A percentile compares a stretch with the other conserved stretches of the same genome.
Conservation (phyloP, 306 rosid species). For the Sechiopsis laciniata region DNA sequence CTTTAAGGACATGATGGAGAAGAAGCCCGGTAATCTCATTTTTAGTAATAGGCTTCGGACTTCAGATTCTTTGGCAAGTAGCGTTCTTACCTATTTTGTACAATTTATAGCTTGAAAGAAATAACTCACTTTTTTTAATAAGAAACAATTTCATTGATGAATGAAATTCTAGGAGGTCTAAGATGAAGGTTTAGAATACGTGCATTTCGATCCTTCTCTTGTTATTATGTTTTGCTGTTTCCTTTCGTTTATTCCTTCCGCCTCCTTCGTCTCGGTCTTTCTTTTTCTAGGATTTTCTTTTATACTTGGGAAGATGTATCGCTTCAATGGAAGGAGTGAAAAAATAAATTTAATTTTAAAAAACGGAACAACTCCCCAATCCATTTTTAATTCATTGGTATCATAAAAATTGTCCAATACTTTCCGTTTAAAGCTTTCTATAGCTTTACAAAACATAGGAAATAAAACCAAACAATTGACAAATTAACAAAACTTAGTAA, state of each 20-base stretch:
- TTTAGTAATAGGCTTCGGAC: slow-evolving; percentile 11
- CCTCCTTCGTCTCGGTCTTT: neutral
- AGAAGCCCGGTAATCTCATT: neutral
- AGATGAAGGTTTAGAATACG: neutral
- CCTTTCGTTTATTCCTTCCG: neutral
- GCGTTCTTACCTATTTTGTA: neutral
- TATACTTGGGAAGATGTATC: slow-evolving; percentile 1
- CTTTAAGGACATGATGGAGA: neutral
- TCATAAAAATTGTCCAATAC: neutral
- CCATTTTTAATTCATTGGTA: neutral
- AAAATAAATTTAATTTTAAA: too few species aligned
- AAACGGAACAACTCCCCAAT: neutral
- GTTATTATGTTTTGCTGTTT: neutral
- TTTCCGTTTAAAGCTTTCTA: neutral
- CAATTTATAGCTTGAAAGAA: neutral
- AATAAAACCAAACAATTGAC: neutral
- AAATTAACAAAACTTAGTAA: neutral
- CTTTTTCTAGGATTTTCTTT: slow-evolving; percentile 1
- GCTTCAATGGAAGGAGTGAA: neutral
- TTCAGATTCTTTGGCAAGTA: neutral
- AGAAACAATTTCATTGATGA: too few species aligned
- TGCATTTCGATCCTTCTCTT: neutral
- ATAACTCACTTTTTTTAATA: neutral
- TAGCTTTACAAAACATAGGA: neutral
- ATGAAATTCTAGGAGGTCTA: neutral